Evolutionary conservation across 2,329 filamentous ascomycete species (phyloP), one percentile per base, ranked within the genome.

Genomic region (Fusarium graminum): DNA sequence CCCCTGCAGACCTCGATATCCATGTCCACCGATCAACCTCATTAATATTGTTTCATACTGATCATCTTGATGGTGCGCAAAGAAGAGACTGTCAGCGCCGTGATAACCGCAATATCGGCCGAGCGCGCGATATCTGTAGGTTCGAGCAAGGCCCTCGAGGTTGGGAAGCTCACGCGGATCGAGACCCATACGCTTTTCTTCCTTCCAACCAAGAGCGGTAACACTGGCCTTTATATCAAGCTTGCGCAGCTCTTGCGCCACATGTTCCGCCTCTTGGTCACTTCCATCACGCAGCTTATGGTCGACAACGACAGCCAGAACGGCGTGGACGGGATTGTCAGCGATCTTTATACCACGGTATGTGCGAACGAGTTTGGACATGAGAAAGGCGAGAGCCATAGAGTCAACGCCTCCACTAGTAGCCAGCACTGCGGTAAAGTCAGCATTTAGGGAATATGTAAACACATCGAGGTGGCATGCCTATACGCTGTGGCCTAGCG

Each of bases 321-420:
- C 82, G 38, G 71, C 69, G 12, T 69, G 65, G 36, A 81, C 72
- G 14, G 81, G 78, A 59, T 83, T 81, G 69, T 84, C 84, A 32
- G 79, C 79, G 26, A 87, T 73, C 41, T 67, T 78, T 63, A 81
- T 72, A 26, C 68, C 59, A 3, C 72, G 73, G 43, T 80, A 72
- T 4, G 63, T 60, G 4, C 62, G 74, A 36, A 78, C 77, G 34
- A 85, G 71, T 43, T 81, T 77, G 46, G 82, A 84, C 74, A 91
- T 92, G 34, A 98, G 84, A 61, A 83, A 88, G 54, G 93, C 93
- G 61, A 99, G 82, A 28, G 94, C 94, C 94, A 98, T 99, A n/a
- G 94, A 98, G 78, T 99, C 95, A 38, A 95, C 92, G 9, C 95
- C 95, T 25, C 95, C 95, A 74, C 94, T 97, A 63, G 98, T 83